Percentiles rank a stretch among this genome's conserved stretches.
Conservation (phyloP, 1,284 basidiomycete species). For the Sphagnurus paluster region DNA sequence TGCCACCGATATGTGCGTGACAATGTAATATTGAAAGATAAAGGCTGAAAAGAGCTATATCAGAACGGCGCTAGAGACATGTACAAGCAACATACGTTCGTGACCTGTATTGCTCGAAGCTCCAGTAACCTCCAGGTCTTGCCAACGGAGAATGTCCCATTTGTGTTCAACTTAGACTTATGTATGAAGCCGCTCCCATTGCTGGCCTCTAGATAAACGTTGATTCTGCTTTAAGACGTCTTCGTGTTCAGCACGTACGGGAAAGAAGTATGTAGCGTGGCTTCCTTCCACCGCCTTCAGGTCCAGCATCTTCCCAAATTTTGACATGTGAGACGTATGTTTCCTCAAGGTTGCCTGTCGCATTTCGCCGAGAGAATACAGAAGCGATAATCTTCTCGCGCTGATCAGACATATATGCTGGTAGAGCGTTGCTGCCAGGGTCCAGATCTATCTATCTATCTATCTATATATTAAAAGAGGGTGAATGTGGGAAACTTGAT, state of each 20-base stretch:
- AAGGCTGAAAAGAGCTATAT: constrained; percentile 41
- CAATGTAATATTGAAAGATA: constrained; percentile 78
- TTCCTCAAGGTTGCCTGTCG: constrained; percentile 66
- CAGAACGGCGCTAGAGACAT: not conserved
- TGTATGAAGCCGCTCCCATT: constrained; percentile 78
- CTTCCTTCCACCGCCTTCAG: constrained; percentile 69
- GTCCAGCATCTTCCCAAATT: constrained; percentile 80
- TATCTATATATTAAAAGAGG: too few species aligned
- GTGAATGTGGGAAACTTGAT: too few species aligned
- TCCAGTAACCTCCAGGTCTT: constrained; percentile 94
- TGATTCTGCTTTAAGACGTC: constrained; percentile 15
- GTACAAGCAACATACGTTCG: constrained; percentile 53
- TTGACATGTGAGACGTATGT: constrained; percentile 84
- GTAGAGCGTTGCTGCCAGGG: too few species aligned
- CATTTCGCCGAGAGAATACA: constrained; percentile 75
- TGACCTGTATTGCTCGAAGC: constrained; percentile 77
- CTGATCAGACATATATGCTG: constrained; percentile 52
- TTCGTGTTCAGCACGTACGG: constrained; percentile 53
- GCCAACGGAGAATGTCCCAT: constrained; percentile 94
- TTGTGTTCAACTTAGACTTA: constrained; percentile 96
- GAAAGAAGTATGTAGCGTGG: constrained; percentile 86
- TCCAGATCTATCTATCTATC: too few species aligned
- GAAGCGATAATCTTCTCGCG: constrained; percentile 78
- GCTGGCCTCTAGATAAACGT: constrained; percentile 51
- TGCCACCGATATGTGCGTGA: constrained; percentile 87